A percentile compares a stretch with the other conserved stretches of the same genome.
These are phyloP conservation scores for Fusarium floridanum DNA, from an alignment of 2,329 filamentous ascomycete species.

Conservation along the genomic window DNA sequence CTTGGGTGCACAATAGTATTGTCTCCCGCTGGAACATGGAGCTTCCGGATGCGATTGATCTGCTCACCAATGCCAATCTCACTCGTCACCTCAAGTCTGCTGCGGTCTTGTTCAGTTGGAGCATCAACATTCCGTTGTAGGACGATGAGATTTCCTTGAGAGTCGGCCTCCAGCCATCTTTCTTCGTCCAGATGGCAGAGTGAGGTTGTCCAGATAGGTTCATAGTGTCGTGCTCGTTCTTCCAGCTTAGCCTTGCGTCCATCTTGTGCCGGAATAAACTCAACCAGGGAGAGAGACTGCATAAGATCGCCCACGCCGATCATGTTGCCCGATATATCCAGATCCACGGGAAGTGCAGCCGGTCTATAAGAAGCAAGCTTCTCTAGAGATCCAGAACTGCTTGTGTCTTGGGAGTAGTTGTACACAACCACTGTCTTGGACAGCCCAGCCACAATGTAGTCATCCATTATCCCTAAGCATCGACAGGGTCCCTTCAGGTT, in stretches of 20 bases:
- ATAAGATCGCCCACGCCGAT: slow-evolving; percentile 93
- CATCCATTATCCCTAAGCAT: slow-evolving; percentile 79
- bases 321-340: slow-evolving; percentile 78
- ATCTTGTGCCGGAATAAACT: slow-evolving; percentile 72
- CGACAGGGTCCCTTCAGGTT: slow-evolving; percentile 84
- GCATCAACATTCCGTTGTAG: slow-evolving; percentile 80
- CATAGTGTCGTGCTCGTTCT: slow-evolving; percentile 84
- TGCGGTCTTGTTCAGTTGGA: slow-evolving; percentile 79
- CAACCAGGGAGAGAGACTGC: slow-evolving; percentile 87
- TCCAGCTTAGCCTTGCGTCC: slow-evolving; percentile 72
- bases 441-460: slow-evolving; percentile 86
- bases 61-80: slow-evolving; percentile 92
- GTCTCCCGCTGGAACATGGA: slow-evolving; percentile 74
- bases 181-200: slow-evolving; percentile 79
- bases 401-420: slow-evolving; percentile 68
- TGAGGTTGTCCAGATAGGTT: slow-evolving; percentile 85
- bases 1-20: slow-evolving; percentile 80
- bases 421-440: slow-evolving; percentile 83
- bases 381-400: slow-evolving; percentile 68
- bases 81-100: slow-evolving; percentile 77
- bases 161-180: slow-evolving; percentile 85
- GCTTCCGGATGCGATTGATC: slow-evolving; percentile 86
- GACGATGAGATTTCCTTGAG: slow-evolving; percentile 88
- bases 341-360: slow-evolving; percentile 84
- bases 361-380: slow-evolving; percentile 84